Evolutionary conservation across 176 grass and related monocot genomes (phyloP).

Genomic region (Alopecurus myosuroides): DNA sequence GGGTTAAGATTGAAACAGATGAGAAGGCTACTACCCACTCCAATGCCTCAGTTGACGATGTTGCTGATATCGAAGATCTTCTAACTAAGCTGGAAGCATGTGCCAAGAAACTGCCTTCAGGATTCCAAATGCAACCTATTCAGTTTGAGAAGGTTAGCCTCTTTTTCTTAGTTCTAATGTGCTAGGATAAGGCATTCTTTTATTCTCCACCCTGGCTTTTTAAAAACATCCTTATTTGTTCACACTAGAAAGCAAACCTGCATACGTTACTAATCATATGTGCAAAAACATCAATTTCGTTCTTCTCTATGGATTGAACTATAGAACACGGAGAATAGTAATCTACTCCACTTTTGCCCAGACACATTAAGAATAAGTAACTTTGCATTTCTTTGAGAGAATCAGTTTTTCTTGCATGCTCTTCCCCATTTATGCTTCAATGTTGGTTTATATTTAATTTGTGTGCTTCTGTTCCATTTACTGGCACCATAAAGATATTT

Average conservation of each 20-base stretch:
- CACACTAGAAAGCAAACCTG: background rate
- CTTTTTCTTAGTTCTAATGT: background rate
- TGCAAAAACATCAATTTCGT: constrained; percentile 13
- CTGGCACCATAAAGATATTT: background rate
- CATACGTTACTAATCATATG: background rate
- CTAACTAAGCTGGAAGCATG: constrained; percentile 59
- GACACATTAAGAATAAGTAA: background rate
- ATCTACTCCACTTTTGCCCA: background rate
- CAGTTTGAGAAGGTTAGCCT: constrained; percentile 66
- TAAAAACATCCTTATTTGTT: background rate
- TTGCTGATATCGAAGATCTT: constrained; percentile 51
- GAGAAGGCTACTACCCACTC: constrained; percentile 48
- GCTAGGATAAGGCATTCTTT: background rate
- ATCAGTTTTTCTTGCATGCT: background rate
- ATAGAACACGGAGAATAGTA: background rate
- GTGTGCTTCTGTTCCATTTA: background rate
- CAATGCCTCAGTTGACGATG: constrained; percentile 56
- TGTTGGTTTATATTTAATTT: background rate
- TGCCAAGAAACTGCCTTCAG: constrained; percentile 45
- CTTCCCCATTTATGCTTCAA: background rate
- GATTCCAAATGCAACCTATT: constrained; percentile 70
- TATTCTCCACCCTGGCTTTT: background rate
- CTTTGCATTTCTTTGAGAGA: constrained; percentile 2
- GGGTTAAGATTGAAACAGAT: constrained; percentile 54
- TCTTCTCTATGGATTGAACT: constrained; percentile 5